These are phyloP conservation scores for Fraxinus anomala DNA, from an alignment of 257 asterid species.

Conservation along the genomic window DNA sequence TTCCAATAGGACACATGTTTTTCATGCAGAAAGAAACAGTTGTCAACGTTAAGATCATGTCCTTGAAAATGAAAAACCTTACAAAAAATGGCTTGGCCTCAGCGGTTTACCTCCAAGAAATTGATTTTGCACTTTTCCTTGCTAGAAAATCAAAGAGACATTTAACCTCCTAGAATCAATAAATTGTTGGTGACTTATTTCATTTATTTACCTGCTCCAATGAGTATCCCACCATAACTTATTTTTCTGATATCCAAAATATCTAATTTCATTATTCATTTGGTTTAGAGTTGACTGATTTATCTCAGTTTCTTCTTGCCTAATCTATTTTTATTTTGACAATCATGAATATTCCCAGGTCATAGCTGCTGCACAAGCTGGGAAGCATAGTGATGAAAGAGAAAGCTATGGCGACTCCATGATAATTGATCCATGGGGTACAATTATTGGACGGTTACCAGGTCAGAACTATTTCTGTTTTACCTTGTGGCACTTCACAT, in stretches of 20 bases:
- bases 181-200: background rate
- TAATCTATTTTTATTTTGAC: background rate
- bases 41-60: background rate
- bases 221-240: background rate
- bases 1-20: background rate
- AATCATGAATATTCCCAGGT: constrained; percentile 37
- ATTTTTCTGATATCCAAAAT: background rate
- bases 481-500: background rate
- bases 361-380: constrained; percentile 93
- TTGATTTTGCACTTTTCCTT: background rate
- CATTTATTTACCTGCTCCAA: background rate
- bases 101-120: background rate
- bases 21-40: background rate
- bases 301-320: background rate
- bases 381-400: constrained; percentile 74
- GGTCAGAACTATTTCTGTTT: constrained; percentile 33
- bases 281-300: background rate
- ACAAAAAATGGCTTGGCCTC: background rate
- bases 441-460: constrained; percentile 60
- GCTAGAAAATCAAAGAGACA: background rate
- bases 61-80: background rate
- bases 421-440: constrained; percentile 97
- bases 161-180: background rate
- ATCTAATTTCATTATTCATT: constrained; percentile 7
- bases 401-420: constrained; percentile 84